Base-by-base conservation (phyloP, 768 basidiomycete genomes). In the Suillus decipiens region DNA sequence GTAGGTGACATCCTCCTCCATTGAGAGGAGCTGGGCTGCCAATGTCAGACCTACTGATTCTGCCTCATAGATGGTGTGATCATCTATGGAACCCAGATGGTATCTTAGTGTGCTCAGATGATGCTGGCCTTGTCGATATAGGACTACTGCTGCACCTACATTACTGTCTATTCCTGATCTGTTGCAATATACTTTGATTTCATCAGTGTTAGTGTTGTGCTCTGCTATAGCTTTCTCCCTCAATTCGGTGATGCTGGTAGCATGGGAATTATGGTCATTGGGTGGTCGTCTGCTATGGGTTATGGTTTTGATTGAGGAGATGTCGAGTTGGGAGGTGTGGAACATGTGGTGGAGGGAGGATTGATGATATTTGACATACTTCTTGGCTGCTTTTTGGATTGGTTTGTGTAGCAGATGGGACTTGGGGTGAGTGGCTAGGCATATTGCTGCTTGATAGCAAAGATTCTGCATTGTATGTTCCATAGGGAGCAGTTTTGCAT, bases 1-100 rank as follows among this genome's bases (percentile, higher is more conserved):
- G 1, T 37, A 8, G 0, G 55, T 14, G 34, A 41, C 1, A 10
- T 58, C 15, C 0, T 17, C n/a, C 9, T 48, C 54, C 36, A 22
- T 34, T 12, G 17, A 10, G 22, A 39, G 42, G 0, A 74, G 43
- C 0, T 68, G 62, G 2, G 66, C 19, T 0, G 62, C 74, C 5
- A 73, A 24, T 0, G 58, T 37, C 4, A 64, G 57, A 0, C 72
- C 72, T 0, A 72, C 63, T 1, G 64, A 64, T 36, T 76, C 75
- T 0, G 66, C 69, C 34, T 74, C 71, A 33, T 65, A 73, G 0
- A 73, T 72, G 0, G 70, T 72, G 56, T 76, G 73, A 1, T 70
- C 19, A 3, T 28, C 5, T 0, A 10, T 36, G 0, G n/a, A 10
- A 0, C 71, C 67, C 6, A 74, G 62, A 2, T 65, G 42, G 17